These are phyloP conservation scores for Hypoxylon lienhwacheense DNA, from an alignment of 495 filamentous ascomycete species.

Conservation along the genomic window DNA sequence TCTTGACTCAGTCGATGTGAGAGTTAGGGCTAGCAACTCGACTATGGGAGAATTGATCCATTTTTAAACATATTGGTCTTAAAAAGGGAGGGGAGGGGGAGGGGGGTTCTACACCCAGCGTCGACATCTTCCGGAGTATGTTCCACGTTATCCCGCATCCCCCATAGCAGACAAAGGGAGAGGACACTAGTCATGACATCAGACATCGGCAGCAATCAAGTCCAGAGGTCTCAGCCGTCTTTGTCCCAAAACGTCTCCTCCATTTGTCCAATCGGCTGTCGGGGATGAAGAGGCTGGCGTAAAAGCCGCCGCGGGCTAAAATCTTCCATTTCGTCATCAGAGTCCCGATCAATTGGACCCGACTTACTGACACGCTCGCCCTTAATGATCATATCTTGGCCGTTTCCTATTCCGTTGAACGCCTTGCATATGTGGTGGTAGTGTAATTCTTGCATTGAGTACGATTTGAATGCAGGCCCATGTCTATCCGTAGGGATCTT, in stretches of 20 bases:
- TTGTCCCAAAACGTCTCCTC: conserved; percentile 25
- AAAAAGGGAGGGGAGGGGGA: no score
- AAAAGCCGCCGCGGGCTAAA: conserved; percentile 14
- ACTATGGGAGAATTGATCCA: no score
- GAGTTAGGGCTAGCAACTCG: neutral
- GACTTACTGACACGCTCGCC: neutral
- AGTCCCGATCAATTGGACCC: conserved; percentile 12
- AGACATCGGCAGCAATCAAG: conserved; percentile 16
- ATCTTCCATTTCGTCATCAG: conserved; percentile 25
- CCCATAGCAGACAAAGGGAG: conserved; percentile 1
- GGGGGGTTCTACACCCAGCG: no score
- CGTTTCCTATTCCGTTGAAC: conserved; percentile 9
- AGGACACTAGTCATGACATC: conserved; percentile 29
- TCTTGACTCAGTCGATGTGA: neutral
- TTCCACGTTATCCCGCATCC: conserved; percentile 4
- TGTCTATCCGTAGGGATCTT: conserved; percentile 6
- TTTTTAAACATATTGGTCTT: no score
- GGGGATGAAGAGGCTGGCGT: conserved; percentile 23
- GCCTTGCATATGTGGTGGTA: conserved; percentile 26
- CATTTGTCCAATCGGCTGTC: conserved; percentile 25
- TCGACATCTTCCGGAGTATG: neutral
- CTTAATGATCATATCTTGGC: conserved; percentile 16
- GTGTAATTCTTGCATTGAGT: neutral
- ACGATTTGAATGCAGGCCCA: neutral
- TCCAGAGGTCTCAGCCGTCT: conserved; percentile 10